These are phyloP conservation scores for Clarireedia homoeocarpa DNA, from an alignment of 2,329 filamentous ascomycete genomes.

Conservation along the genomic window DNA sequence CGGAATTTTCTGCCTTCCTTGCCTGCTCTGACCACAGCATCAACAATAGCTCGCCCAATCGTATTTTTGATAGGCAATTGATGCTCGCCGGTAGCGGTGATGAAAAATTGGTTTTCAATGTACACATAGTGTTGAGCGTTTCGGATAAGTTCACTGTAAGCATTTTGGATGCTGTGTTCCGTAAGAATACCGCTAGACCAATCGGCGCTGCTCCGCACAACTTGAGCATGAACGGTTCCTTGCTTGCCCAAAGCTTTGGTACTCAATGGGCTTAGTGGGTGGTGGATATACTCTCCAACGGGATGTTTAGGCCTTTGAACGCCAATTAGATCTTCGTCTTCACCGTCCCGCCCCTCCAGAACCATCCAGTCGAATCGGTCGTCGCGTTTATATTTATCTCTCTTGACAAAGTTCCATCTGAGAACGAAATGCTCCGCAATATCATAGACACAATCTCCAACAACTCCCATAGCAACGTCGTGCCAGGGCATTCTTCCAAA, in stretches of 20 bases:
- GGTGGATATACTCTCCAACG: conserved; percentile 77
- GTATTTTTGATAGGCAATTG: conserved; percentile 81
- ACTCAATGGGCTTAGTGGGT: conserved; percentile 64
- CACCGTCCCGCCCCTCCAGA: conserved; percentile 65
- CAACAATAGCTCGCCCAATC: conserved; percentile 82
- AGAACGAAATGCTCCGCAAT: conserved; percentile 93
- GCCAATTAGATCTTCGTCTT: conserved; percentile 77
- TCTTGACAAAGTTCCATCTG: conserved; percentile 94
- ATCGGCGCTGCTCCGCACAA: conserved; percentile 84
- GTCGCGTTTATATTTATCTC: conserved; percentile 95
- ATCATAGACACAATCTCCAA: conserved; percentile 84
- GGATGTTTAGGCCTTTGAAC: conserved; percentile 87
- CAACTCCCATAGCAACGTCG: conserved; percentile 86
- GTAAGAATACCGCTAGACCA: conserved; percentile 88
- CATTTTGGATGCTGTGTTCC: conserved; percentile 81
- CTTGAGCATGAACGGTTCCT: conserved; percentile 72
- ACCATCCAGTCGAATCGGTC: conserved; percentile 76
- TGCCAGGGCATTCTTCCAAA: conserved; percentile 98
- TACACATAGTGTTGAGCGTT: conserved; percentile 91
- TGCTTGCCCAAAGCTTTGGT: conserved; percentile 54
- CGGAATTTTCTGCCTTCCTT: conserved; percentile 83
- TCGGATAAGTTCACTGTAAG: conserved; percentile 75
- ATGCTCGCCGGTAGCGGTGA: conserved; percentile 81
- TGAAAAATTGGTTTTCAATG: conserved; percentile 99
- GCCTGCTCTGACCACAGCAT: conserved; percentile 73